Conservation (phyloP, 306 rosid species). For the Fragaria iinumae region DNA sequence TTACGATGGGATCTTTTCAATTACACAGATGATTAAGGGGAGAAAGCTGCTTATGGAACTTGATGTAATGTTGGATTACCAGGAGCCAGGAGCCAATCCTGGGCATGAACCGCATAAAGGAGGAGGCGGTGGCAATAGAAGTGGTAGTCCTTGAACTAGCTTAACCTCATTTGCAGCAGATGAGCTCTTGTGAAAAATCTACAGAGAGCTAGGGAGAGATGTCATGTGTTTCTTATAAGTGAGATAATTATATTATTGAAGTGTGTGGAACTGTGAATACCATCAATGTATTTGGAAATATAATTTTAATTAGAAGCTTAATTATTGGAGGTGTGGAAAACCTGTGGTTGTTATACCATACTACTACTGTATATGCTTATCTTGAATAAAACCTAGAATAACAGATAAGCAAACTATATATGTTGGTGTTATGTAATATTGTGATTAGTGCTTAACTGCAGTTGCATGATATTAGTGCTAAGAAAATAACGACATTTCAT, state of each 20-base stretch:
- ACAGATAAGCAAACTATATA: not conserved
- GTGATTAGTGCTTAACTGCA: not conserved
- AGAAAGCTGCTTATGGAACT: slow-evolving; percentile 37
- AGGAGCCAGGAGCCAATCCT: slow-evolving; percentile 49
- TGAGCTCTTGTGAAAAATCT: not conserved
- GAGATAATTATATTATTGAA: not conserved
- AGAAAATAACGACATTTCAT: not conserved
- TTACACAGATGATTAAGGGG: slow-evolving; percentile 19
- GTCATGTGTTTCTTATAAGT: slow-evolving; percentile 13
- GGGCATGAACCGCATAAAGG: slow-evolving; percentile 43
- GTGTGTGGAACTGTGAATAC: slow-evolving; percentile 14
- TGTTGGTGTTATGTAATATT: not conserved
- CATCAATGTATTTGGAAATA: slow-evolving; percentile 3
- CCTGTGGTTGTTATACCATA: not conserved
- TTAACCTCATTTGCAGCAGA: not conserved
- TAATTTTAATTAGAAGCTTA: not conserved
- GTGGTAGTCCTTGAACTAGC: slow-evolving; percentile 7
- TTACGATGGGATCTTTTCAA: slow-evolving; percentile 4
- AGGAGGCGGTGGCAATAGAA: slow-evolving; percentile 21
- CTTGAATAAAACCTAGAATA: not conserved
- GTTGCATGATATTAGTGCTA: too few species aligned
- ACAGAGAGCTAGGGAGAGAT: slow-evolving; percentile 6
- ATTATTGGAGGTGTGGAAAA: not conserved
- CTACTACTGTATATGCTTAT: not conserved
- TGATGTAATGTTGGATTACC: slow-evolving; percentile 43